These are phyloP conservation scores for Niveomyces coronatus DNA, from an alignment of 2,329 filamentous ascomycete genomes.

Conservation along the genomic window DNA sequence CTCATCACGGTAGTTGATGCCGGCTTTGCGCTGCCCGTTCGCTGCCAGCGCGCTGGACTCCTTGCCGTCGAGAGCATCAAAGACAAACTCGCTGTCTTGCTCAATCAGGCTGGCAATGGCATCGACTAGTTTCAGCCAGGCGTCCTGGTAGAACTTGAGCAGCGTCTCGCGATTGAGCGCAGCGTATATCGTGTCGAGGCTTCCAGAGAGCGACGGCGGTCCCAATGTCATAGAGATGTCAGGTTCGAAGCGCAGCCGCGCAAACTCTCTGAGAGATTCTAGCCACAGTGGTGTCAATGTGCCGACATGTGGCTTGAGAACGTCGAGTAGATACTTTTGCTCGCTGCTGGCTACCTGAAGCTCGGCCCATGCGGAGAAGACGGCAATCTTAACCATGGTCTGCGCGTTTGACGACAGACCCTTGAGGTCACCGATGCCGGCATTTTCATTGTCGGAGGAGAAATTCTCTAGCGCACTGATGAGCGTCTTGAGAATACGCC, in stretches of 20 bases:
- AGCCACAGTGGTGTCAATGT: constrained; percentile 90
- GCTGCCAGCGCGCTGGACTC: constrained; percentile 37
- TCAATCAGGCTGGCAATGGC: constrained; percentile 96
- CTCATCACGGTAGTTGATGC: constrained; percentile 97
- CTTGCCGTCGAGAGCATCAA: constrained; percentile 90
- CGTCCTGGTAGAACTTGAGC: constrained; percentile 91
- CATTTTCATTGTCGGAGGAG: constrained; percentile 67
- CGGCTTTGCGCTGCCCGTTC: constrained; percentile 50
- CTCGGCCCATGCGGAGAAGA: constrained; percentile 95
- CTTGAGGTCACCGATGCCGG: constrained; percentile 84
- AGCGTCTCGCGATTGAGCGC: constrained; percentile 90
- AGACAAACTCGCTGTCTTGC: constrained; percentile 95
- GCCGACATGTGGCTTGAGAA: constrained; percentile 82
- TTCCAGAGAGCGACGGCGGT: constrained; percentile 69
- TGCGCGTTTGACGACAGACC: constrained; percentile 91
- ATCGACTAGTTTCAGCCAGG: constrained; percentile 93
- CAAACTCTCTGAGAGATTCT: constrained; percentile 86
- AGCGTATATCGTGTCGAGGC: constrained; percentile 87
- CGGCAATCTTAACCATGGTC: constrained; percentile 96
- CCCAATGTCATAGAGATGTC: constrained; percentile 89
- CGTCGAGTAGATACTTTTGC: constrained; percentile 78
- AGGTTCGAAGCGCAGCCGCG: constrained; percentile 85
- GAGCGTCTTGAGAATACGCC: constrained; percentile 87
- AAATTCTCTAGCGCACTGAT: constrained; percentile 90
- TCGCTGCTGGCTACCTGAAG: constrained; percentile 91